A percentile compares a stretch with the other conserved stretches of the same genome.
Conservation (phyloP, 371 early-diverging fungal species). For the Circinella minor region DNA sequence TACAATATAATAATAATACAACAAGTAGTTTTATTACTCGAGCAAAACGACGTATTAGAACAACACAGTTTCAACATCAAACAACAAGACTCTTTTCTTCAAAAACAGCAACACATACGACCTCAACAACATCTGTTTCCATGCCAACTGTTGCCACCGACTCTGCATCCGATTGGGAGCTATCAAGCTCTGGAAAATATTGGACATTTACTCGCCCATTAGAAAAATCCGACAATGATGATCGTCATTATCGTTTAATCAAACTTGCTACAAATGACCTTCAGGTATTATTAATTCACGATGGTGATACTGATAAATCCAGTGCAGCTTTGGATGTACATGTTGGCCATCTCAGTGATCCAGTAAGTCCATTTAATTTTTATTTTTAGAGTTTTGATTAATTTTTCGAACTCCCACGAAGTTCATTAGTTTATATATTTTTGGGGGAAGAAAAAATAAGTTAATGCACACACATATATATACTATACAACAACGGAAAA, state of each 20-base stretch:
- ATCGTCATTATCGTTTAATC: constrained; percentile 82
- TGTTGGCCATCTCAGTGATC: constrained; percentile 89
- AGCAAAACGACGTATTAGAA: not conserved
- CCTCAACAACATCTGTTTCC: not conserved
- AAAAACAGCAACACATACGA: not conserved
- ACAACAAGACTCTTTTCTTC: not conserved
- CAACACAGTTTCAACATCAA: too few relatives aligned
- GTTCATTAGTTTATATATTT: not conserved
- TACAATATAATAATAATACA: not conserved
- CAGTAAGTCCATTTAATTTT: constrained; percentile 46
- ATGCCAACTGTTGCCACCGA: constrained; percentile 11
- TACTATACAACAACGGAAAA: too few relatives aligned
- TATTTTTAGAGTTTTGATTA: constrained; percentile 11
- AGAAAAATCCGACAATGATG: constrained; percentile 73
- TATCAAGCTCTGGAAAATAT: constrained; percentile 34
- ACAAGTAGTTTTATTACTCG: not conserved
- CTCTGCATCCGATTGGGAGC: constrained; percentile 39
- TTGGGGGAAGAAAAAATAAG: not conserved
- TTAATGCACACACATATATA: too few relatives aligned
- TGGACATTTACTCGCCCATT: constrained; percentile 49
- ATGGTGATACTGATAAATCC: constrained; percentile 84
- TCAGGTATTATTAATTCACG: constrained; percentile 82
- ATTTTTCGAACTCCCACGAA: not conserved
- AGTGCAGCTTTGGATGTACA: constrained; percentile 92
- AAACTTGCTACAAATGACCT: constrained; percentile 78